These are phyloP conservation scores for Phytophthora fragariae DNA, from an alignment of 352 stramenopile species.

Conservation along the genomic window DNA sequence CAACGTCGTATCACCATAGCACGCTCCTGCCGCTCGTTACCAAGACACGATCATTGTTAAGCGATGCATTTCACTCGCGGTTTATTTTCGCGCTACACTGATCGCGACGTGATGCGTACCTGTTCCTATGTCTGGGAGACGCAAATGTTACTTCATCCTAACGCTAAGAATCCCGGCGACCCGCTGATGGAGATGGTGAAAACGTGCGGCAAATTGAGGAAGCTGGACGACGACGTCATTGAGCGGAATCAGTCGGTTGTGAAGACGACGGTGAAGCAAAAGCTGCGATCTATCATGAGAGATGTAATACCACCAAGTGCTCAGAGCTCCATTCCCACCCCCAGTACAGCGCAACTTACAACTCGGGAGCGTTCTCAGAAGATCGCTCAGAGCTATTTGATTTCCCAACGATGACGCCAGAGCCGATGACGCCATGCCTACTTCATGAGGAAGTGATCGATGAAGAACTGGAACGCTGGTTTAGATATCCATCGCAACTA, in stretches of 20 bases:
- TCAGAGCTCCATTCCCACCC: too few relatives aligned
- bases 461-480: not conserved
- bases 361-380: too few relatives aligned
- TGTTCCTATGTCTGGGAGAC: constrained; percentile 10
- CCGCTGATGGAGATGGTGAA: not conserved
- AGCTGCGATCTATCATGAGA: too few relatives aligned
- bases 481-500: not conserved
- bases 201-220: not conserved
- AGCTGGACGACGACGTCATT: not conserved
- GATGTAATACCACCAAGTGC: too few relatives aligned
- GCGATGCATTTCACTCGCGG: constrained; percentile 1
- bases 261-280: too few relatives aligned
- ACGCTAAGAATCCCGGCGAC: not conserved
- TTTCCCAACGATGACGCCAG: too few relatives aligned
- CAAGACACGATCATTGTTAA: constrained; percentile 5
- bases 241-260: too few relatives aligned
- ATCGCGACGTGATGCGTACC: constrained; percentile 11
- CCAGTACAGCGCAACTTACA: too few relatives aligned
- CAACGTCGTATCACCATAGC: not conserved
- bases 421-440: too few relatives aligned
- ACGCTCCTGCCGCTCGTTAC: not conserved
- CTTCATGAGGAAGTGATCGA: not conserved
- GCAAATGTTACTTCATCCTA: constrained; percentile 13
- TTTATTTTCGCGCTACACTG: constrained; percentile 20
- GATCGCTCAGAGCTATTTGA: too few relatives aligned